phyloP scores from a whole-genome alignment of 495 filamentous ascomycete genomes.

The Podospora sp. region DNA sequence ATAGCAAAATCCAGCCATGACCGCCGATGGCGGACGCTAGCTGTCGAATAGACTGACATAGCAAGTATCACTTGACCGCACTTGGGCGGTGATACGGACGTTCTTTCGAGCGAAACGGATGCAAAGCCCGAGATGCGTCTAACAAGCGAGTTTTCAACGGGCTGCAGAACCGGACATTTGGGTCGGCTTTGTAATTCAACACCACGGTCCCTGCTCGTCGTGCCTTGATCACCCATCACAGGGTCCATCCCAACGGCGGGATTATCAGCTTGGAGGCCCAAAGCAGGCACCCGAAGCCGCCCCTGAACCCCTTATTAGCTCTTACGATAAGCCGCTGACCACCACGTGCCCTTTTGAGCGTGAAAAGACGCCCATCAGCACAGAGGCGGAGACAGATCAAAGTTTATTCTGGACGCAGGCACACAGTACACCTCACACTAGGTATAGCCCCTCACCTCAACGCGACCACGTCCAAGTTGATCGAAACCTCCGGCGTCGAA shows the following conservation, averaged over 20 bases:
- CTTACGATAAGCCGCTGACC: background rate
- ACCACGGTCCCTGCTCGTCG: background rate
- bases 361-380: background rate
- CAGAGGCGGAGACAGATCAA: background rate
- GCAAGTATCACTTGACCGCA: background rate
- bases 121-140: background rate
- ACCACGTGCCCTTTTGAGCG: conserved; percentile 1
- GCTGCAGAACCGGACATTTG: background rate
- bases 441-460: background rate
- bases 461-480: background rate
- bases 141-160: background rate
- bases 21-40: background rate
- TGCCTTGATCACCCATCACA: background rate
- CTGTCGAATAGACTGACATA: background rate
- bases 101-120: background rate
- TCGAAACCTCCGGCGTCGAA: background rate
- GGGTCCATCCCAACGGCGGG: background rate
- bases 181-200: conserved; percentile 6
- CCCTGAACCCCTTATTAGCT: conserved; percentile 2
- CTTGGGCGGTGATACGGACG: background rate
- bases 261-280: background rate
- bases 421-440: background rate
- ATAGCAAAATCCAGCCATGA: background rate
- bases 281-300: conserved; percentile 3
- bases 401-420: background rate